Percentiles rank a stretch among this genome's conserved stretches.
These are phyloP conservation scores for Amoebophrya sp. DNA, from an alignment of 169 alveolate species.

Conservation along the genomic window DNA sequence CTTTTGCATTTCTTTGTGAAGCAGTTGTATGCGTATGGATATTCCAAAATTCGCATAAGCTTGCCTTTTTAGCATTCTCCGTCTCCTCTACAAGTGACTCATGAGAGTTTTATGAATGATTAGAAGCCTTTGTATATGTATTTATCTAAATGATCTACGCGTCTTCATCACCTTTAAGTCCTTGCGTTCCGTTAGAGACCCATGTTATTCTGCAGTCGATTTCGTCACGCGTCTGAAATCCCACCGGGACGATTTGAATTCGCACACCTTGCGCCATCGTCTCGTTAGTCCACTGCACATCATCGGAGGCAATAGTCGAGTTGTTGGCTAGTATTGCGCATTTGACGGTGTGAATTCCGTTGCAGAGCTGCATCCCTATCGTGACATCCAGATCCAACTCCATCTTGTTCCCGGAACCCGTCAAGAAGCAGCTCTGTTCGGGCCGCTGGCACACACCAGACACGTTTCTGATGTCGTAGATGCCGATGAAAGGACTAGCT, in stretches of 20 bases:
- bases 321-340: background rate
- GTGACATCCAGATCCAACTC: background rate
- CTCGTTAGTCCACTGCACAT: constrained; percentile 8
- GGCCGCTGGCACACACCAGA: constrained; percentile 24
- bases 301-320: background rate
- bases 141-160: too few species aligned
- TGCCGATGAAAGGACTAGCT: background rate
- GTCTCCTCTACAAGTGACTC: too few species aligned
- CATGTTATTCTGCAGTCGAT: background rate
- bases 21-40: too few species aligned
- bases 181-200: background rate
- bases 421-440: background rate
- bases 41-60: too few species aligned
- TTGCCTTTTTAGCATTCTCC: too few species aligned
- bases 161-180: background rate
- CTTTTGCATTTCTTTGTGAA: too few species aligned
- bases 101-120: too few species aligned
- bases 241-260: background rate
- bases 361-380: background rate
- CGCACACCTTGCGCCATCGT: background rate
- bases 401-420: background rate
- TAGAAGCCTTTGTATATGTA: too few species aligned
- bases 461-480: background rate
- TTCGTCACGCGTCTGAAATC: background rate
- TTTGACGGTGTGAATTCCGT: background rate